Conservation (phyloP, 2,329 filamentous ascomycete genomes). For the Pseudogymnoascus destructans region DNA sequence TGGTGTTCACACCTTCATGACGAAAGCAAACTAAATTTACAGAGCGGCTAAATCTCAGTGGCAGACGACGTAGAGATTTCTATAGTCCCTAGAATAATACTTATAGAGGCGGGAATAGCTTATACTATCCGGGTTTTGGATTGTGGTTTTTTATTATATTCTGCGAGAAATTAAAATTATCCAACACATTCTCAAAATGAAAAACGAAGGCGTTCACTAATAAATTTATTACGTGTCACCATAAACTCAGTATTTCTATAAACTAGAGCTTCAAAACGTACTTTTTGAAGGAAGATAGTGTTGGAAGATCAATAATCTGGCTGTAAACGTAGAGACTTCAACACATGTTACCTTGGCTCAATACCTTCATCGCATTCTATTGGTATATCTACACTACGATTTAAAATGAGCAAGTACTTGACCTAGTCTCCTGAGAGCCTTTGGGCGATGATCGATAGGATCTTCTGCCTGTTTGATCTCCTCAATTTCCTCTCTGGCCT, state of each 20-base stretch:
- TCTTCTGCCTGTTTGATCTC: constrained; percentile 24
- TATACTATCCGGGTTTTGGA: background rate
- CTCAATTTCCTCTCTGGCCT: constrained; percentile 44
- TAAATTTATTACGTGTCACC: too few species aligned
- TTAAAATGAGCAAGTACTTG: constrained; percentile 12
- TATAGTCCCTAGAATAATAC: too few species aligned
- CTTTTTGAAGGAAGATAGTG: background rate
- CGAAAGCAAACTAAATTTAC: background rate
- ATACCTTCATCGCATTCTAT: background rate
- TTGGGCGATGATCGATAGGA: constrained; percentile 4
- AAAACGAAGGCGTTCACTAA: background rate
- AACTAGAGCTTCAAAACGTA: background rate
- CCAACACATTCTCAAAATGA: background rate
- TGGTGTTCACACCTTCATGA: background rate
- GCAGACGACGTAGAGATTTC: background rate
- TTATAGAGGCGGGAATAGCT: too few species aligned
- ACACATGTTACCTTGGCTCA: background rate
- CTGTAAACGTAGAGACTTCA: background rate
- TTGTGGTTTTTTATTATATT: background rate
- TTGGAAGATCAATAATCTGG: background rate
- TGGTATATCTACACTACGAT: background rate
- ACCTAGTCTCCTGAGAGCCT: constrained; percentile 11
- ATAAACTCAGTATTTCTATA: too few species aligned
- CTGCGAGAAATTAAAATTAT: background rate
- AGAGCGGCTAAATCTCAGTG: background rate